Conservation (phyloP, 225 moss, liverwort and hornwort genomes). For the Marchantia paleacea region DNA sequence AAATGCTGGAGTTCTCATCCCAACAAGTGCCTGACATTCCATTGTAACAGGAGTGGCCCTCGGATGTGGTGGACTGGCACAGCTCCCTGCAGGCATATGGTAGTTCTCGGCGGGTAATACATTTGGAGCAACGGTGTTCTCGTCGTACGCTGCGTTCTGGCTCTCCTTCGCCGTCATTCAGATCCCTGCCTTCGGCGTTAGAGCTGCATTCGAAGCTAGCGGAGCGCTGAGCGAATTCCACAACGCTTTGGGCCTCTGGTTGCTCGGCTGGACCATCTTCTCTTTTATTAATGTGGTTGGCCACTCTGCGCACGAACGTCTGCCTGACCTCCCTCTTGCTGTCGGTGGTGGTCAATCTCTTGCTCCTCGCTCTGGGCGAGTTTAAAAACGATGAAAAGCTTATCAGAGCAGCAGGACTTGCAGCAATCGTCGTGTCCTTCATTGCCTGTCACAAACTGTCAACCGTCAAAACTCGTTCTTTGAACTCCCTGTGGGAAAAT, state of each 20-base stretch:
- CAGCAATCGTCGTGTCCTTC: too few species aligned
- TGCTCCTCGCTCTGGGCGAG: too few species aligned
- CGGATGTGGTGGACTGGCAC: conserved; percentile 58
- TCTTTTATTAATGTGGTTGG: too few species aligned
- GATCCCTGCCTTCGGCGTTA: conserved; percentile 34
- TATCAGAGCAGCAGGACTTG: too few species aligned
- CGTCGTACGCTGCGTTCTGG: conserved; percentile 68
- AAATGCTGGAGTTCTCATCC: conserved; percentile 40
- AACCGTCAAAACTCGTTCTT: too few species aligned
- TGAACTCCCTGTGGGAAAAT: too few species aligned
- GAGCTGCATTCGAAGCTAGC: not conserved
- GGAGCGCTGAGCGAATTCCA: not conserved
- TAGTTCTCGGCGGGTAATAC: conserved; percentile 61
- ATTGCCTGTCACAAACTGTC: too few species aligned
- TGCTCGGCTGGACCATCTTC: too few species aligned
- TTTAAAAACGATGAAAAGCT: too few species aligned
- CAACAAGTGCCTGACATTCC: conserved; percentile 23
- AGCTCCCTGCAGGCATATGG: conserved; percentile 70
- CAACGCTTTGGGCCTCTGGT: conserved; percentile 30
- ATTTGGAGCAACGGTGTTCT: conserved; percentile 62
- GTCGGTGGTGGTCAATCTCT: too few species aligned
- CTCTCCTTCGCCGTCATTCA: conserved; percentile 52
- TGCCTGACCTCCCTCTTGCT: too few species aligned
- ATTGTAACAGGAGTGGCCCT: conserved; percentile 53
- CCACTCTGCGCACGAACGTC: too few species aligned